These are phyloP conservation scores for Linanthus parryae DNA, from an alignment of 148 eudicot genomes.

Conservation along the genomic window DNA sequence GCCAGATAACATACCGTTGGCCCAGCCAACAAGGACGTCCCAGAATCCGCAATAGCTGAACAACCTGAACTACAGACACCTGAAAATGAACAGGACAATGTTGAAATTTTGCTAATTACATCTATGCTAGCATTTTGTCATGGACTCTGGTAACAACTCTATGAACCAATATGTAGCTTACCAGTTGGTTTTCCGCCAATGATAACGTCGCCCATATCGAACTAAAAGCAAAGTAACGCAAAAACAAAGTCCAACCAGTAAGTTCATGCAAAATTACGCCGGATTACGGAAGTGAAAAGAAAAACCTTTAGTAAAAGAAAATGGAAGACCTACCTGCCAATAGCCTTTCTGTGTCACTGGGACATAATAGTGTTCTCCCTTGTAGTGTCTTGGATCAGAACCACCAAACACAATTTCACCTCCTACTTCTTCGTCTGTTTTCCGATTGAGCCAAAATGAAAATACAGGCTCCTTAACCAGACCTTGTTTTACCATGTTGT, in stretches of 20 bases:
- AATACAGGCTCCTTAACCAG: slow-evolving; percentile 32
- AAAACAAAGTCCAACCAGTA: background rate
- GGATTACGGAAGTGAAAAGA: too few relatives aligned
- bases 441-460: slow-evolving; percentile 58
- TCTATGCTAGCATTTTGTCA: background rate
- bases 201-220: slow-evolving; percentile 69
- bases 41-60: slow-evolving; percentile 77
- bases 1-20: slow-evolving; percentile 38
- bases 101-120: background rate
- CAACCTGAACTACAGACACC: slow-evolving; percentile 60
- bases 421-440: slow-evolving; percentile 30
- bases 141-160: background rate
- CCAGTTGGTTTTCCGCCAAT: slow-evolving; percentile 55
- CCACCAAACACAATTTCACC: slow-evolving; percentile 72
- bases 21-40: slow-evolving; percentile 68
- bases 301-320: background rate
- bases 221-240: slow-evolving; percentile 27
- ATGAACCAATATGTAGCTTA: slow-evolving; percentile 9
- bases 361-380: slow-evolving; percentile 48
- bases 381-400: slow-evolving; percentile 29
- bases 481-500: slow-evolving; percentile 50
- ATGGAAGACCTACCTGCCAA: slow-evolving; percentile 43
- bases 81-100: slow-evolving; percentile 13
- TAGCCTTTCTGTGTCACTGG: slow-evolving; percentile 44
- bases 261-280: background rate